phyloP scores from a whole-genome alignment of 23 red algal genomes.

The Agarophyton chilense region DNA sequence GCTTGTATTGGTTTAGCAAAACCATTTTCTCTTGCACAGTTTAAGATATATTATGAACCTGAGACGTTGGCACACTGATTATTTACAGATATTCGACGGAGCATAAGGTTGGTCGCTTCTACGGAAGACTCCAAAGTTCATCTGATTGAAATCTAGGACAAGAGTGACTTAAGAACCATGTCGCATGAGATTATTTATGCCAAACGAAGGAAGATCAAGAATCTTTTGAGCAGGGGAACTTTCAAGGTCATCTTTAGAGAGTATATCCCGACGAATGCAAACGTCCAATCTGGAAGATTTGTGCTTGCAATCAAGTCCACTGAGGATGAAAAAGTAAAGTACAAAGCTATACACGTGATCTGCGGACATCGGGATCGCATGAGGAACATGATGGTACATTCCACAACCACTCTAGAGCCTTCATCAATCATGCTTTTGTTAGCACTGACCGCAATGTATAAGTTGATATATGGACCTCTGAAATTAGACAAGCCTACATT shows the following conservation, averaged over 20 bases:
- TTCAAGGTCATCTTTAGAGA: constrained; percentile 11
- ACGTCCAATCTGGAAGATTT: background rate
- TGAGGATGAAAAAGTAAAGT: background rate
- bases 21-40: background rate
- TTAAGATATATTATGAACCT: background rate
- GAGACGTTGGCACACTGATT: too few species aligned
- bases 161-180: background rate
- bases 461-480: too few species aligned
- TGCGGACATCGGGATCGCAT: background rate
- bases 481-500: too few species aligned
- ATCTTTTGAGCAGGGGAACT: background rate
- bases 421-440: background rate
- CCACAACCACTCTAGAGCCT: background rate
- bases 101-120: too few species aligned
- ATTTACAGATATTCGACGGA: too few species aligned
- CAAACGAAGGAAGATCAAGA: background rate
- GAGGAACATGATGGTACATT: background rate
- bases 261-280: background rate
- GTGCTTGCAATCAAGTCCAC: constrained; percentile 12
- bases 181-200: background rate
- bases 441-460: too few species aligned
- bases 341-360: constrained; percentile 18
- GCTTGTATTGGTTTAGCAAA: background rate
- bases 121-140: background rate
- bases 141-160: background rate